These are phyloP conservation scores for Blastocystis sp. DNA, from an alignment of 352 stramenopile species.

Conservation along the genomic window DNA sequence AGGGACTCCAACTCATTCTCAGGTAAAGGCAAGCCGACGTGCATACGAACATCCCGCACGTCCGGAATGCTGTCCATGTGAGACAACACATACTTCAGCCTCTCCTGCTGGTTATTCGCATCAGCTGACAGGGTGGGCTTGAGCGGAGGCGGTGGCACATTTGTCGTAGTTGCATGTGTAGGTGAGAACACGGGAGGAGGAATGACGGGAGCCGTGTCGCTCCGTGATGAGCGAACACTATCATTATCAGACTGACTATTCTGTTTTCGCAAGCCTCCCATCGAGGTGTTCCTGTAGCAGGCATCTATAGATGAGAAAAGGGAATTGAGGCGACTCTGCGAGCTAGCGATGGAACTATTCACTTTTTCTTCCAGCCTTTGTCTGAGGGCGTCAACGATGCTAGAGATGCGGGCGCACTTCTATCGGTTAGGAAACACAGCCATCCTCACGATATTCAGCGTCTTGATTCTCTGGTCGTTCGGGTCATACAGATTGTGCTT, in stretches of 20 bases:
- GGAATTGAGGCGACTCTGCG: not conserved
- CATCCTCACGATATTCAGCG: not conserved
- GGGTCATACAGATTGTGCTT: conserved; percentile 53
- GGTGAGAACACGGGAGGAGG: too few relatives aligned
- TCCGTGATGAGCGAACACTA: too few relatives aligned
- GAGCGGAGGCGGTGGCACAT: not conserved
- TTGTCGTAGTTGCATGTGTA: too few relatives aligned
- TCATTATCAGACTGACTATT: too few relatives aligned
- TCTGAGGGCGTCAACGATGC: conserved; percentile 17
- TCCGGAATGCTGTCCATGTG: conserved; percentile 48
- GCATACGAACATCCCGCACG: conserved; percentile 21
- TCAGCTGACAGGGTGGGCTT: not conserved
- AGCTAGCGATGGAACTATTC: conserved; percentile 27
- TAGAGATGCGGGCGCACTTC: conserved; percentile 15
- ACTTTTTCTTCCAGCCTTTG: conserved; percentile 40
- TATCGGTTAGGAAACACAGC: not conserved
- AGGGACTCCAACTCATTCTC: conserved; percentile 43
- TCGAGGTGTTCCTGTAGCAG: not conserved
- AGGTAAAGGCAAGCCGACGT: conserved; percentile 41
- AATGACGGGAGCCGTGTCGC: too few relatives aligned
- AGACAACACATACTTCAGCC: conserved; percentile 39
- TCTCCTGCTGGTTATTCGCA: not conserved
- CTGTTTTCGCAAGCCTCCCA: too few relatives aligned
- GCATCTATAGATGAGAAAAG: not conserved
- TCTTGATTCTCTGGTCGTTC: conserved; percentile 5